Evolutionary conservation across 1,139 yeast species (phyloP).

Genomic region (Kodamaea fungicola): DNA sequence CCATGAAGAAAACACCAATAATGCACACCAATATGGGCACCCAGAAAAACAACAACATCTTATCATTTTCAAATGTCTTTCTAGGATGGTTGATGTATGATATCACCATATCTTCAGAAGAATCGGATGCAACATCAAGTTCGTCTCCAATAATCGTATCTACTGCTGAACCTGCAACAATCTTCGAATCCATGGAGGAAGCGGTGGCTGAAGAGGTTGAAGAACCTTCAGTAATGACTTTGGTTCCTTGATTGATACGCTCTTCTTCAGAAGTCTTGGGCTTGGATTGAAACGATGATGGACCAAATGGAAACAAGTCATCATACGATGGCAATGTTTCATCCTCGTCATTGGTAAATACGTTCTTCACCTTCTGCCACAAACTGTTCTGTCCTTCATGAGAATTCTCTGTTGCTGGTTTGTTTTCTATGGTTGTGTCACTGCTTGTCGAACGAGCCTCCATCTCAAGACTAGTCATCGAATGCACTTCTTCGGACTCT

Average conservation of each 20-base stretch:
- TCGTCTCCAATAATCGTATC: constrained; percentile 21
- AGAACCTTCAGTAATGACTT: constrained; percentile 3
- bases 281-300: constrained; percentile 25
- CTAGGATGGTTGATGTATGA: constrained; percentile 56
- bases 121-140: constrained; percentile 41
- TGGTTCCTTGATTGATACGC: constrained; percentile 21
- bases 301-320: constrained; percentile 73
- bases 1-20: constrained; percentile 47
- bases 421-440: not conserved
- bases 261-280: constrained; percentile 38
- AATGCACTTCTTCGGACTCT: constrained; percentile 10
- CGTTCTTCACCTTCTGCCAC: constrained; percentile 65
- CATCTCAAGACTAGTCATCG: constrained; percentile 8
- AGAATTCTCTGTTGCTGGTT: not conserved
- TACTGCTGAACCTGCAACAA: constrained; percentile 6
- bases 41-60: constrained; percentile 89
- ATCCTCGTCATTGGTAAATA: constrained; percentile 45
- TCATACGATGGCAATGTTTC: constrained; percentile 69
- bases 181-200: not conserved
- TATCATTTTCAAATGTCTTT: constrained; percentile 74
- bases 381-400: constrained; percentile 24
- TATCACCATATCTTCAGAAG: constrained; percentile 50
- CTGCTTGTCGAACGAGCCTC: not conserved
- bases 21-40: constrained; percentile 60
- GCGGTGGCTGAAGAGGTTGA: constrained; percentile 1